phyloP scores from a whole-genome alignment of 495 filamentous ascomycete genomes.

The Aspergillus asperescens region DNA sequence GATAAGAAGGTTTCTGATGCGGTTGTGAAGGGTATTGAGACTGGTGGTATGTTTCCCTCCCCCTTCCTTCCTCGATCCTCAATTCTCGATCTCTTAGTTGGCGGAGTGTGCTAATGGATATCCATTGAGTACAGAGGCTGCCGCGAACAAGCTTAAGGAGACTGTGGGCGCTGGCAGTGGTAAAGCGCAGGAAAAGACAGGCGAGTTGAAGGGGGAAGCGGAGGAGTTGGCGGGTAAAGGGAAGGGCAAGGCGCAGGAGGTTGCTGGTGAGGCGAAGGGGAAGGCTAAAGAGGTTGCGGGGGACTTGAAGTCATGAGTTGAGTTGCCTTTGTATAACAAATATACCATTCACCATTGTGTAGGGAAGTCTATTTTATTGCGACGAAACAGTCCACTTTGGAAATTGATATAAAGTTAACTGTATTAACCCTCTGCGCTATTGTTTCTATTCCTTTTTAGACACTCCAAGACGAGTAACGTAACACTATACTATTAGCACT shows the following conservation, averaged over 20 bases:
- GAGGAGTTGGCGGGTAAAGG: constrained; percentile 29
- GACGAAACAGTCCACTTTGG: no score
- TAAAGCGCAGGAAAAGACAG: constrained; percentile 32
- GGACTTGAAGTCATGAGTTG: constrained; percentile 6
- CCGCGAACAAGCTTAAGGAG: constrained; percentile 37
- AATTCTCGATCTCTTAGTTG: no score
- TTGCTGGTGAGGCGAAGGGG: constrained; percentile 31
- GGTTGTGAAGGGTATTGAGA: constrained; percentile 58
- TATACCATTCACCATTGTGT: no score
- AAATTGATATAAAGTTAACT: no score
- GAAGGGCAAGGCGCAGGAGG: constrained; percentile 40
- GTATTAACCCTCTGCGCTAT: no score
- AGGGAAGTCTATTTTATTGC: no score
- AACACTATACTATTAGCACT: no score
- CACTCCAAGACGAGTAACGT: no score
- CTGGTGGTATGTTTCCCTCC: constrained; percentile 41
- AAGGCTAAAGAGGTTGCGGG: constrained; percentile 13
- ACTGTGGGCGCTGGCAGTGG: constrained; percentile 28
- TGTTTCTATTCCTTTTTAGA: no score
- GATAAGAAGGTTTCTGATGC: constrained; percentile 50
- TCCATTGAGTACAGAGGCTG: constrained; percentile 39
- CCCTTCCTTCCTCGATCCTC: neutral
- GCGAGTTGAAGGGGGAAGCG: constrained; percentile 39
- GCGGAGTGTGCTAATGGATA: constrained; percentile 2
- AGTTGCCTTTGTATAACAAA: neutral